Evolutionary conservation across 1,284 basidiomycete genomes (phyloP).

Genomic region (Cutaneotrichosporon sp.): DNA sequence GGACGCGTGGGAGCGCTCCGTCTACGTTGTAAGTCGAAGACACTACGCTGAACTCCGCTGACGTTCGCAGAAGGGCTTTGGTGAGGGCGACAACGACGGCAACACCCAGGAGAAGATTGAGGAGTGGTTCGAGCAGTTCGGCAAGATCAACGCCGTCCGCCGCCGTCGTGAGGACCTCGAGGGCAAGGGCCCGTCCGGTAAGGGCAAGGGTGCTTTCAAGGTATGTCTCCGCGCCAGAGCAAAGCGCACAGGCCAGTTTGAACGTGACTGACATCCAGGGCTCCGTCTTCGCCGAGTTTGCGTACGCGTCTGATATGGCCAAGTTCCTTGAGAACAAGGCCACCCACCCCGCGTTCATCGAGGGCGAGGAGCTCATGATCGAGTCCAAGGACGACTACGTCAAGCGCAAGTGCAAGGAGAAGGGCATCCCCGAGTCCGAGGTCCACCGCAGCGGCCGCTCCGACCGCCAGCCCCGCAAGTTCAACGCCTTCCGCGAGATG

Average conservation of each 20-base stretch:
- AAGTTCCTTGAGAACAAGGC: slow-evolving; percentile 77
- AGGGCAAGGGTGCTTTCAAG: slow-evolving; percentile 77
- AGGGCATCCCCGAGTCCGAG: slow-evolving; percentile 63
- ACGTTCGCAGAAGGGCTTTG: slow-evolving; percentile 78
- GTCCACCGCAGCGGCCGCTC: slow-evolving; percentile 57
- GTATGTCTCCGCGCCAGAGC: slow-evolving; percentile 50
- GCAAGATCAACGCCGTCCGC: slow-evolving; percentile 79
- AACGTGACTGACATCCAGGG: slow-evolving; percentile 58
- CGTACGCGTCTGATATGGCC: slow-evolving; percentile 68
- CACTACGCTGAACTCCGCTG: neutral
- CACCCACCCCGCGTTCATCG: slow-evolving; percentile 69
- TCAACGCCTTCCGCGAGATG: slow-evolving; percentile 90
- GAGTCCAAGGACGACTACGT: slow-evolving; percentile 96
- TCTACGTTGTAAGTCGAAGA: slow-evolving; percentile 74
- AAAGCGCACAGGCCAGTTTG: slow-evolving; percentile 15
- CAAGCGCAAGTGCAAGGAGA: slow-evolving; percentile 97
- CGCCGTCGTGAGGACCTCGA: slow-evolving; percentile 68
- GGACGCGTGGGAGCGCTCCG: slow-evolving; percentile 70
- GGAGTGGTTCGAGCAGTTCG: slow-evolving; percentile 77
- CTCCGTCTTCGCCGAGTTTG: slow-evolving; percentile 91
- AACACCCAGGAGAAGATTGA: slow-evolving; percentile 75
- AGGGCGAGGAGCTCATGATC: slow-evolving; percentile 65
- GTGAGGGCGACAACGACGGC: slow-evolving; percentile 61
- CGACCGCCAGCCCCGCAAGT: slow-evolving; percentile 56
- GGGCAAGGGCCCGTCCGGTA: slow-evolving; percentile 56